Conservation (phyloP, 495 filamentous ascomycete species). For the Penicilliopsis zonata region DNA sequence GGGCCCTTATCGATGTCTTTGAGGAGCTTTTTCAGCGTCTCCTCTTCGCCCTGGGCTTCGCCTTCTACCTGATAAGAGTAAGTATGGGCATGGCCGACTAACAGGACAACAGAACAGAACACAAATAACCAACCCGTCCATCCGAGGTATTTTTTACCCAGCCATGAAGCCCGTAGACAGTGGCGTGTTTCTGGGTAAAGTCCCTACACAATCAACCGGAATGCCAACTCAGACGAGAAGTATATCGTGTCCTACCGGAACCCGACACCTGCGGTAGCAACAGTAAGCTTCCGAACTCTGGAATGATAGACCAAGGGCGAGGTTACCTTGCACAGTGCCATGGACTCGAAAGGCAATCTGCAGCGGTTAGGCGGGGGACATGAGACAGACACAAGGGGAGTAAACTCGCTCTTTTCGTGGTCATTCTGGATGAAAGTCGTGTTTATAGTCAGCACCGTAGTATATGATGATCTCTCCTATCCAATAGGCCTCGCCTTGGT, state of each 20-base stretch:
- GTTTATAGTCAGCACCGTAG: too few species aligned
- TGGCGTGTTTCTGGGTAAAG: conserved; percentile 60
- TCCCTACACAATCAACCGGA: conserved; percentile 37
- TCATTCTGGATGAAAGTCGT: too few species aligned
- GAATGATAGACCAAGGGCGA: background rate
- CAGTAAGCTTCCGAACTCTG: conserved; percentile 1
- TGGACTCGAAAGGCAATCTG: conserved; percentile 41
- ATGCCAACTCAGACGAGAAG: conserved; percentile 1
- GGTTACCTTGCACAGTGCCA: conserved; percentile 39
- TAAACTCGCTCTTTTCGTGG: too few species aligned
- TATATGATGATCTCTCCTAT: too few species aligned
- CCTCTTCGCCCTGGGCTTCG: conserved; percentile 68
- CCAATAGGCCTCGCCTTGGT: too few species aligned
- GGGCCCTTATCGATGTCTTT: conserved; percentile 70
- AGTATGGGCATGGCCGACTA: background rate
- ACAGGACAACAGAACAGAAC: conserved; percentile 1
- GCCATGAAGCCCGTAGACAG: conserved; percentile 54
- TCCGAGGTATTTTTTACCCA: conserved; percentile 68
- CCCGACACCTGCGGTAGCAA: conserved; percentile 44
- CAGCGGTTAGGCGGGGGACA: too few species aligned
- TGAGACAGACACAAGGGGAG: too few species aligned
- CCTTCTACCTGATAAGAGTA: conserved; percentile 57
- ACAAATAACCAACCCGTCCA: conserved; percentile 42
- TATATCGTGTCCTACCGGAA: conserved; percentile 42
- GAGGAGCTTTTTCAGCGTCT: conserved; percentile 53